A percentile compares a stretch with the other conserved stretches of the same genome.
phyloP scores from a whole-genome alignment of 371 early-diverging fungal species.

The Thermomucor indicae-seudaticae region DNA sequence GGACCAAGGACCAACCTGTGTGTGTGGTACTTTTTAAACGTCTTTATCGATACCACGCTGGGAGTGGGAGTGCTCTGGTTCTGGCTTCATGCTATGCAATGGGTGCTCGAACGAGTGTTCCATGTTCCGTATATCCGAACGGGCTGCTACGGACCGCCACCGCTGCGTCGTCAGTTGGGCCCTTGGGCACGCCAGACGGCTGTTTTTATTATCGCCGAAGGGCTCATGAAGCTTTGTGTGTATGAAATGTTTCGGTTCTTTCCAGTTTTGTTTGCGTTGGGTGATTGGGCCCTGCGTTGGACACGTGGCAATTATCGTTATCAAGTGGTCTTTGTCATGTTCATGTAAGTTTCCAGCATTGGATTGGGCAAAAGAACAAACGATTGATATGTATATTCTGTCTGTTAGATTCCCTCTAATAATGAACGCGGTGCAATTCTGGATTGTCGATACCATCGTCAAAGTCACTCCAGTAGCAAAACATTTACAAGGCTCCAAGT shows the following conservation, averaged over 20 bases:
- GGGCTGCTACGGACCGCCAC: conserved; percentile 24
- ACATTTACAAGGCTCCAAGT: no score
- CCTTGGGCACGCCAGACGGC: conserved; percentile 25
- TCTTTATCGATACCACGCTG: conserved; percentile 58
- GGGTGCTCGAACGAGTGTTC: conserved; percentile 6
- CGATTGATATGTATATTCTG: background rate
- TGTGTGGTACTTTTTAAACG: conserved; percentile 62
- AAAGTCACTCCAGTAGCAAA: conserved; percentile 30
- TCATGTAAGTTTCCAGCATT: conserved; percentile 23
- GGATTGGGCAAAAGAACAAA: background rate
- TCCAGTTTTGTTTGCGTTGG: conserved; percentile 26
- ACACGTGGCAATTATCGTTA: conserved; percentile 15
- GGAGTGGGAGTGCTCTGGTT: conserved; percentile 58
- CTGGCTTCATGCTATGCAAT: conserved; percentile 23
- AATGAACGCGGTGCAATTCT: conserved; percentile 56
- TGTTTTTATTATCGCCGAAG: conserved; percentile 25
- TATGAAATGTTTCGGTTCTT: conserved; percentile 22
- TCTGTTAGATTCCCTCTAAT: conserved; percentile 36
- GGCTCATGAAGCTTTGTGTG: conserved; percentile 32
- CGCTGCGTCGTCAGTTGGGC: conserved; percentile 7
- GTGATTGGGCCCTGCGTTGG: conserved; percentile 27
- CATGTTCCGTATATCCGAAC: conserved; percentile 10
- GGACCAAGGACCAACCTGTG: conserved; percentile 49
- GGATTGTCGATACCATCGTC: conserved; percentile 51
- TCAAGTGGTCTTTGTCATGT: conserved; percentile 44